Base-by-base conservation (phyloP, 2,329 filamentous ascomycete species). In the Hymenoscyphus repandus region DNA sequence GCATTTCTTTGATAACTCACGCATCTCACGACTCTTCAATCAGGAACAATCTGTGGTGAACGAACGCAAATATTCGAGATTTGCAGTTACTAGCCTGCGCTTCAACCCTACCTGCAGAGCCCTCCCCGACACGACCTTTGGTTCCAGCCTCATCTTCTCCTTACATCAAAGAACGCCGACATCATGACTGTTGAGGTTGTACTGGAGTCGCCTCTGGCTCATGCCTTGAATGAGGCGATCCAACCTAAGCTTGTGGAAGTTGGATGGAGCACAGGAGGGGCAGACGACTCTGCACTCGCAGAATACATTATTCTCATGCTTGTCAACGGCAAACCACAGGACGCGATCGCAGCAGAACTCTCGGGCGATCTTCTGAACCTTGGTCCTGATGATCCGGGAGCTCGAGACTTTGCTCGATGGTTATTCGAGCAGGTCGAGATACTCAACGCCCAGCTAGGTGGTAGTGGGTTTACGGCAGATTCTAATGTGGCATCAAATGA, bases 251-350 rank as follows among this genome's bases (percentile, higher is more conserved):
- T 99, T 51, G 82, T 90, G 52, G 92, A 99, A 71, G 85, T 91
- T 59, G 92, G 91, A 63, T 97, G 93, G 92, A 90, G 84, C 55
- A 84, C 86, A 30, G 86, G 86, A 60, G 87, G 85, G 55, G 72
- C 73, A 50, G 86, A 89, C 61, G 86, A 89, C 62, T 85, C 85
- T 20, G 88, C 90, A 34, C 80, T 99, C 53, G 86, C 90, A 53
- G 93, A 99, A 72, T 99, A 97, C 72, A 93, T 99, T 60, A 86
- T 97, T 52, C 82, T 97, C 57, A 96, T 97, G 92, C 80, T 99
- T 31, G 89, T 89, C 56, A 97, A 96, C 71, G 90, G 91, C 63
- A 96, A 96, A 70, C 90, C 87, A 3, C 86, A 95, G 67, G 83
- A 91, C 45, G 86, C 96, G 67, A 92, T 99, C 58, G 87, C 90